Evolutionary conservation across 108 stramenopile species (phyloP).

Genomic region (Conticribra guillardii): DNA sequence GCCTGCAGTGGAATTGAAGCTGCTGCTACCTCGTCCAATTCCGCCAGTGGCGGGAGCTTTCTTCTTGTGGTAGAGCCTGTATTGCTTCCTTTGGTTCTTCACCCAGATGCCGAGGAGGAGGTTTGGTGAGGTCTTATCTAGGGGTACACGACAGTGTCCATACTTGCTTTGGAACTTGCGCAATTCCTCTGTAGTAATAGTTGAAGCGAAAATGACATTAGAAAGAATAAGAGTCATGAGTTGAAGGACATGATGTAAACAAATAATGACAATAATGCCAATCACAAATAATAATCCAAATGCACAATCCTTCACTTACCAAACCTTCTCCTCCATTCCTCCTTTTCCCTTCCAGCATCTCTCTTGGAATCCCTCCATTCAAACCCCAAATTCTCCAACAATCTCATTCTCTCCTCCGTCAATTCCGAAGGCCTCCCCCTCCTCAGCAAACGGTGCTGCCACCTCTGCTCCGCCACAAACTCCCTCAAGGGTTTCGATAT

Average conservation of each 20-base stretch:
- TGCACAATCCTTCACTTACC: too few relatives aligned
- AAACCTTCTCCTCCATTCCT: neutral
- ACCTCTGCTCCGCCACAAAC: neutral
- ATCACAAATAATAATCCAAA: too few relatives aligned
- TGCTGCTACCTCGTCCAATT: neutral
- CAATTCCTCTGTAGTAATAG: constrained; percentile 45
- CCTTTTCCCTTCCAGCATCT: neutral
- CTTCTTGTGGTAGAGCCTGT: neutral
- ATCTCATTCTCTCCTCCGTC: constrained; percentile 52
- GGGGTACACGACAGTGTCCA: constrained; percentile 30
- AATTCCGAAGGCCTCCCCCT: constrained; percentile 7
- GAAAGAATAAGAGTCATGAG: too few relatives aligned
- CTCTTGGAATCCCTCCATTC: constrained; percentile 47
- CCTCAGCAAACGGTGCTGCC: neutral
- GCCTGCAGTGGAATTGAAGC: neutral
- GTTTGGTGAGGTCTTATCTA: neutral
- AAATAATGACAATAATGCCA: too few relatives aligned
- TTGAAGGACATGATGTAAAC: too few relatives aligned
- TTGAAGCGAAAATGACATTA: too few relatives aligned
- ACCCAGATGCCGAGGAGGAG: neutral
- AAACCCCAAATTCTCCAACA: constrained; percentile 64
- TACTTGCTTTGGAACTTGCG: constrained; percentile 41
- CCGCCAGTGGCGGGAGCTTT: neutral
- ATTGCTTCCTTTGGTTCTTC: neutral
- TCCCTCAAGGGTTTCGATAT: neutral